Evolutionary conservation across 257 asterid genomes (phyloP).

Genomic region (Nicotiana tomentosiformis): DNA sequence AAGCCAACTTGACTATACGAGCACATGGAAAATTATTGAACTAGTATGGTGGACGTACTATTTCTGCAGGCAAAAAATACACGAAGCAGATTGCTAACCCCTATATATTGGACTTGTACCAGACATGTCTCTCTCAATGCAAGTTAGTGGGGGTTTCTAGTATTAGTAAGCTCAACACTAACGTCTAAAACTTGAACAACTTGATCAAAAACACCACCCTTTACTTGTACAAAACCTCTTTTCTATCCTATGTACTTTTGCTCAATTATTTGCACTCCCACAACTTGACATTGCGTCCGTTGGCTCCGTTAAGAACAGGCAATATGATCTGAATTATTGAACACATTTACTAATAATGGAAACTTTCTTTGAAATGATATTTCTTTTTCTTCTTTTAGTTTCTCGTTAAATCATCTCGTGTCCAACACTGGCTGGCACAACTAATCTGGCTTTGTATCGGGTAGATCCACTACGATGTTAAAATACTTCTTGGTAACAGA

Average conservation of each 20-base stretch:
- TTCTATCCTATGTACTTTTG: not conserved
- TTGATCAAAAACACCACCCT: not conserved
- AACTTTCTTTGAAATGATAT: not conserved
- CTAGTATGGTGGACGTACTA: not conserved
- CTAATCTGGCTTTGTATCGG: too few relatives aligned
- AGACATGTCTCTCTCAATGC: constrained; percentile 10
- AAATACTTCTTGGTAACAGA: too few relatives aligned
- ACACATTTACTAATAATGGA: not conserved
- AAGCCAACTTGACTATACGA: not conserved
- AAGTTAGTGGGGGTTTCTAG: not conserved
- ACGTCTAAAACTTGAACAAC: not conserved
- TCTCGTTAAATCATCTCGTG: too few relatives aligned
- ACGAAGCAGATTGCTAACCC: not conserved
- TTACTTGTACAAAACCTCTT: not conserved
- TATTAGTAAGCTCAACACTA: not conserved
- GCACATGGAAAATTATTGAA: not conserved
- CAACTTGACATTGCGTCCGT: not conserved
- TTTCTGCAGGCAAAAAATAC: not conserved
- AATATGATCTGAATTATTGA: constrained; percentile 5
- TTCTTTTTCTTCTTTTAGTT: too few relatives aligned
- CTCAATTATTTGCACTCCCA: not conserved
- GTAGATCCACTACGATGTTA: too few relatives aligned
- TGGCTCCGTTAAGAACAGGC: not conserved
- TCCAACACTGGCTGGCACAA: too few relatives aligned
- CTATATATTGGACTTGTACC: constrained; percentile 13